phyloP scores from a whole-genome alignment of 2,329 filamentous ascomycete species.

The Fusarium concolor region DNA sequence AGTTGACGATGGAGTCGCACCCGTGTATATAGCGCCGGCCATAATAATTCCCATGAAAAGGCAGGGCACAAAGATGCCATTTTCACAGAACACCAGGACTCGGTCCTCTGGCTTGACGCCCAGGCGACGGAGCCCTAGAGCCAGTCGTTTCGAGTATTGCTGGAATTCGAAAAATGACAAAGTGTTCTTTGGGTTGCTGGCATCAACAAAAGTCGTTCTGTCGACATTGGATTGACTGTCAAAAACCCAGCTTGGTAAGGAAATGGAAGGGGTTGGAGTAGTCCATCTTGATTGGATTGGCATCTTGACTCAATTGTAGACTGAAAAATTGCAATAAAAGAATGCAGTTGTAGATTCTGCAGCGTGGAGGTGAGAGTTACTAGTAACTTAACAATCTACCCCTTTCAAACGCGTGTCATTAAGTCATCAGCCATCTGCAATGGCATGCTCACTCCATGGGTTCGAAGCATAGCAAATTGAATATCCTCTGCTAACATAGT shows the following conservation, averaged over 20 bases:
- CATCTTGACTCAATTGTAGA: neutral
- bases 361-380: too few relatives aligned
- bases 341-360: rapidly evolving
- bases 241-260: neutral
- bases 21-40: neutral
- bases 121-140: neutral
- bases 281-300: neutral
- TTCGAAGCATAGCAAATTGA: too few relatives aligned
- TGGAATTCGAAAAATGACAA: neutral
- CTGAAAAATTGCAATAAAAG: neutral
- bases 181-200: neutral
- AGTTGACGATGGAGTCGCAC: neutral
- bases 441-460: too few relatives aligned
- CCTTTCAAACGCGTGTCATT: too few relatives aligned
- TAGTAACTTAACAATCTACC: too few relatives aligned
- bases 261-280: neutral
- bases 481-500: too few relatives aligned
- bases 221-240: neutral
- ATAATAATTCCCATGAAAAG: neutral
- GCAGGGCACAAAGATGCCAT: neutral
- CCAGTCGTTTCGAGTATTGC: neutral
- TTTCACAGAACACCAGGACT: neutral
- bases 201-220: neutral
- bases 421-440: too few relatives aligned
- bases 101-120: neutral